Conservation (phyloP, 225 moss, liverwort and hornwort species). For the Climacium dendroides region DNA sequence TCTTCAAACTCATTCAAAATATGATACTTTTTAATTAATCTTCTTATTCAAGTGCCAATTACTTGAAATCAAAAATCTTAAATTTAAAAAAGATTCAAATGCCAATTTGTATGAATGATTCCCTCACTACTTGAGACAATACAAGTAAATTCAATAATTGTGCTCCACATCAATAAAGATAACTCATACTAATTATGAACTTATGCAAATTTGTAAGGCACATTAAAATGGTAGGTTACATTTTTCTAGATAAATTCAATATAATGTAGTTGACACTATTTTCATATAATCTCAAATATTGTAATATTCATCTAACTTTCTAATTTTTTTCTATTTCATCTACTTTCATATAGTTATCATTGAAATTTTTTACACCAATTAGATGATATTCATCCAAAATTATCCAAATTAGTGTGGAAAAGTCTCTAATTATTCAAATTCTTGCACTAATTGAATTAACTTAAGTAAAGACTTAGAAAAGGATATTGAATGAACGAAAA, state of each 20-base stretch:
- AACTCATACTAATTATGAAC: background rate
- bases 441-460: background rate
- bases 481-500: background rate
- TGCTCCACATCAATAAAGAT: background rate
- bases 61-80: too few relatives aligned
- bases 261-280: too few relatives aligned
- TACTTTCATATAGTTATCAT: background rate
- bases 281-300: background rate
- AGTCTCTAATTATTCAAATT: background rate
- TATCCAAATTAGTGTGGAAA: fast-evolving
- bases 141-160: background rate
- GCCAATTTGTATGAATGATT: background rate
- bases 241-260: background rate
- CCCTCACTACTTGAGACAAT: too few relatives aligned
- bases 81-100: too few relatives aligned
- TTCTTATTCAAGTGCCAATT: too few relatives aligned
- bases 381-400: background rate
- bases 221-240: background rate
- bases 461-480: background rate
- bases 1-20: background rate
- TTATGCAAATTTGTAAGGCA: background rate
- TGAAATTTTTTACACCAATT: background rate
- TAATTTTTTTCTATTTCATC: background rate
- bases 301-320: background rate
- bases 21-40: background rate